Evolutionary conservation across 331 rosid species (phyloP), one percentile per base, ranked within the genome.

Genomic region (Saraca asoca): DNA sequence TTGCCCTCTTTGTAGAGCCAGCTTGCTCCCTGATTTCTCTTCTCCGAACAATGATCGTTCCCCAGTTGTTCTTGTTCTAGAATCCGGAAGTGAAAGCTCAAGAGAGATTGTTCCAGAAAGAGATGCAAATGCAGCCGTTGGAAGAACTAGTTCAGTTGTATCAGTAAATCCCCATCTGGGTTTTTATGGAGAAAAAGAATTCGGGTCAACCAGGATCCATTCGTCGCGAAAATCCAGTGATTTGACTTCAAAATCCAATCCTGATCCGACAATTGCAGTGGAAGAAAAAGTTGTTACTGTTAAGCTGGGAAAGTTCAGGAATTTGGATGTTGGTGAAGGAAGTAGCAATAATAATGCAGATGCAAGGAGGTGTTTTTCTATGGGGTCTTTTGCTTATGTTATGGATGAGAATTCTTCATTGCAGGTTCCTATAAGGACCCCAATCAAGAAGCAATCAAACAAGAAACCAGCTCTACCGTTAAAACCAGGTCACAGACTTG

Each of bases 231-330:
- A 85, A 64, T 81, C 88, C 0, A 41, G 78, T 8, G 91, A 84
- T 31, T 79, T 68, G 11, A 50, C 8, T 42, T 53, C 61, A 1
- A 75, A 70, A 65, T 80, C 76, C 11, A 75, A 48, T 60, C 62
- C 58, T 12, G 78, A 64, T 17, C 54, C 64, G 35, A 67, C 31
- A 2, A 58, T 16, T 0, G 51, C 7, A 11, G 70, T 41, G 17
- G 82, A 70, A 56, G 88, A 80, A 13, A 85, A 77, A 70, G 91
- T 90, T 7, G 91, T 90, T 15, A 71, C 73, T 5, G 92, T 94
- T 11, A 94, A 94, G 86, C 86, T 94, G n/a, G 98, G 98, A 2
- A 94, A 94, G 88, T 90, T 73, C 51, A 90, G 85, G 64, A 94
- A 70, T 20, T 87, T 86, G 11, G 98, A 83, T 62, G 76, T 77